Base-by-base conservation (phyloP, 1,139 yeast genomes). In the Saccharomyces hybrid region DNA sequence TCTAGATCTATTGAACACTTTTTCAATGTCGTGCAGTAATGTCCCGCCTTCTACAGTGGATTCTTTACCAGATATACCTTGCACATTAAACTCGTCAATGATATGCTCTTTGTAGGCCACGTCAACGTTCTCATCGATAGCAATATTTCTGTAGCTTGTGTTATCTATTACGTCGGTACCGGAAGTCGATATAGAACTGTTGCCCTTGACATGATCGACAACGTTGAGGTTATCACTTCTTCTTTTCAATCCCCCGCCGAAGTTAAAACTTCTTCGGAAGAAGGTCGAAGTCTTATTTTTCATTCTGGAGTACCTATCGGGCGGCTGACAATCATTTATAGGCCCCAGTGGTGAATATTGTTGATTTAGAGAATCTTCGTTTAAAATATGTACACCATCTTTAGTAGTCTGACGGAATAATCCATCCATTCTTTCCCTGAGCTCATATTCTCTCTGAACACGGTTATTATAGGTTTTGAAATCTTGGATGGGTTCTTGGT, bases 351-450 rank as follows among this genome's bases (percentile, higher is more conserved):
- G 62, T 9, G 52, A 50, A 52, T 52, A 65, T 14, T 53, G 52
- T 12, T 60, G 56, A 29, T 49, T 47, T 11, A 65, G 53, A 3
- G 52, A 47, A 21, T 55, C 59, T 8, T 56, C 58, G 47, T 55
- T 58, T n/a, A 63, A 52, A 3, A 65, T 60, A 50, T 60, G 57
- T 4, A 65, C 52, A 26, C 57, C 57, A 7, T 60, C 58, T 9
- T 52, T 53, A 32, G 55, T 58, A 11, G 56, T 56, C 28, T 58
- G 55, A 12, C 55, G 53, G 11, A 66, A 48, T 2, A 65, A n/a
- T 11, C 52, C 50, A 38, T 65, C 65, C 47, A 65, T 14, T 49
- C 62, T 65, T 6, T 62, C 65, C 49, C 69, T 54, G 27, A 65
- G 42, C 27, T 55, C 58, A 34, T 61, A 62, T 42, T 66, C 69